Evolutionary conservation across 1,284 basidiomycete species (phyloP).

Genomic region (Ustilago lituana): DNA sequence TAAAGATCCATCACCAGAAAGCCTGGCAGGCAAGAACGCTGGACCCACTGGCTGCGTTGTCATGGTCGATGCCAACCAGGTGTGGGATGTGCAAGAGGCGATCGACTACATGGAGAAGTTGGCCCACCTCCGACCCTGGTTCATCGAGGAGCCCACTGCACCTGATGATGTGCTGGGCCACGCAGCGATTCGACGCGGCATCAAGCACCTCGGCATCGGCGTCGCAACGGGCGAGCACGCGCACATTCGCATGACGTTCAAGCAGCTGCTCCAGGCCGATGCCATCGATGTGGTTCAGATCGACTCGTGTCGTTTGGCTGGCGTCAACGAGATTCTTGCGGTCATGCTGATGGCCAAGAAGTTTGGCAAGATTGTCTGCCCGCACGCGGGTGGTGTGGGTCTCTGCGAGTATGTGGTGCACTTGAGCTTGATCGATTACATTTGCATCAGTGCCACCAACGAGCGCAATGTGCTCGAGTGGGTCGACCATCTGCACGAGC

Average conservation of each 20-base stretch:
- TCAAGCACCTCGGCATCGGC: constrained; percentile 84
- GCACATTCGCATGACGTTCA: constrained; percentile 93
- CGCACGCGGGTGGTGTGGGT: constrained; percentile 94
- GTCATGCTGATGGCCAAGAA: constrained; percentile 95
- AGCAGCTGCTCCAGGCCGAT: constrained; percentile 90
- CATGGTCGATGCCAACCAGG: constrained; percentile 97
- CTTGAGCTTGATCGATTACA: constrained; percentile 77
- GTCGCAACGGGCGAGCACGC: constrained; percentile 96
- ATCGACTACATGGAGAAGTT: constrained; percentile 88
- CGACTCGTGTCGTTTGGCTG: constrained; percentile 90
- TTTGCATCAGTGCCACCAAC: constrained; percentile 87
- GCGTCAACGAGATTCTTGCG: constrained; percentile 89
- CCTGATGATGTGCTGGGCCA: constrained; percentile 70
- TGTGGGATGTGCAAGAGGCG: constrained; percentile 93
- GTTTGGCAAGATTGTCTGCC: constrained; percentile 75
- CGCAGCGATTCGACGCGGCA: constrained; percentile 79
- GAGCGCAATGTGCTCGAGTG: constrained; percentile 88
- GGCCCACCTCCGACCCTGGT: constrained; percentile 86
- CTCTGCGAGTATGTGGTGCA: constrained; percentile 93
- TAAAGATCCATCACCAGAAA: constrained; percentile 23
- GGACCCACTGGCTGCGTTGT: constrained; percentile 90
- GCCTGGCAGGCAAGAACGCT: constrained; percentile 79
- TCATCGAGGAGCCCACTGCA: constrained; percentile 71
- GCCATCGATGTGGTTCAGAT: constrained; percentile 97
- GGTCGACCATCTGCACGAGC: constrained; percentile 85